Evolutionary conservation across 208 protist genomes (phyloP).

Genomic region (Borovskyia barvae): DNA sequence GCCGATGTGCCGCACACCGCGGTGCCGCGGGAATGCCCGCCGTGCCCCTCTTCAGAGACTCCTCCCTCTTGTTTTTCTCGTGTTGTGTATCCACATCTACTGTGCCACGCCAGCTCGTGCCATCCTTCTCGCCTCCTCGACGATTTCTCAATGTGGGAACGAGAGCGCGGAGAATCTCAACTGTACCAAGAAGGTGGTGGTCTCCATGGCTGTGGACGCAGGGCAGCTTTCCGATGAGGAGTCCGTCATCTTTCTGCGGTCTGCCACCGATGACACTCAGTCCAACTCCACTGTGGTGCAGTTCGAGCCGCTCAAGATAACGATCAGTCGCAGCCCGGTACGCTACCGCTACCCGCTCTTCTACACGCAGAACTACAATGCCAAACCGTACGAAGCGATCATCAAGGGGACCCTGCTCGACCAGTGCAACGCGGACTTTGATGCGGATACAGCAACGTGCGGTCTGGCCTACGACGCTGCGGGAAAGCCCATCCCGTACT

Average conservation of each 20-base stretch:
- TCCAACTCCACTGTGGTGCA: conserved; percentile 21
- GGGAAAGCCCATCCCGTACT: conserved; percentile 62
- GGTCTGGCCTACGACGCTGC: conserved; percentile 42
- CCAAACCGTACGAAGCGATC: conserved; percentile 74
- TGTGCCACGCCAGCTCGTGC: conserved; percentile 8
- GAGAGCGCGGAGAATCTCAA: conserved; percentile 32
- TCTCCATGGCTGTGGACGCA: conserved; percentile 68
- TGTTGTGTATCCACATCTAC: neutral
- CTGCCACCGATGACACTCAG: conserved; percentile 50
- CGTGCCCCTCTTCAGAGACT: too few relatives aligned
- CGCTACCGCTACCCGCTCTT: conserved; percentile 81
- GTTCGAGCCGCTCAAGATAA: conserved; percentile 64
- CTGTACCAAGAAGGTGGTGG: conserved; percentile 80
- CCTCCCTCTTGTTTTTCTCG: neutral
- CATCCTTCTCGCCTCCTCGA: conserved; percentile 54
- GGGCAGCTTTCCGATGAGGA: conserved; percentile 57
- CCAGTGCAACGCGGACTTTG: conserved; percentile 61
- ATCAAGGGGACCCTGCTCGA: conserved; percentile 43
- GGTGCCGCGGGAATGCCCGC: too few relatives aligned
- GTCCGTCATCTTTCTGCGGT: conserved; percentile 56
- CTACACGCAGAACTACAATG: conserved; percentile 84
- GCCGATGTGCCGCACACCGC: too few relatives aligned
- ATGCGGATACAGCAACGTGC: conserved; percentile 56
- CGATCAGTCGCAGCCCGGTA: conserved; percentile 55
- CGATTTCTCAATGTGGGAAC: conserved; percentile 72